Evolutionary conservation across 140 eudicot species (phyloP).

Genomic region (Anethum foeniculum): DNA sequence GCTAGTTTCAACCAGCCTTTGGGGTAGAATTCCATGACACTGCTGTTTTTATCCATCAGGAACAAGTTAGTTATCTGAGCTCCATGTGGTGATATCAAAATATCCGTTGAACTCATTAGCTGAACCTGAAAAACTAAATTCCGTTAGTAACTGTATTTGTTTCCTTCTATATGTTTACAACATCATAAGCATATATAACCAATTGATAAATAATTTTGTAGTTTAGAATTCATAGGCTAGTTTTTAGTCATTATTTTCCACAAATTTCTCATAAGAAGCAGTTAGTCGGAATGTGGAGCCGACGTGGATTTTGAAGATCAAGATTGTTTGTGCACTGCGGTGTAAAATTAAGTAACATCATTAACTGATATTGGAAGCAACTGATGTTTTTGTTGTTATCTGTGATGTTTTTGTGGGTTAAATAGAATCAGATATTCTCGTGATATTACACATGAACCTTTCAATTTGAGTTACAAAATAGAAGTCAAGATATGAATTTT

Average conservation of each 20-base stretch:
- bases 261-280: background rate
- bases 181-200: background rate
- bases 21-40: conserved; percentile 78
- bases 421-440: too few species aligned
- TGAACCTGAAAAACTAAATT: conserved; percentile 38
- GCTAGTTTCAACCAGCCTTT: conserved; percentile 87
- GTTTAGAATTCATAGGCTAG: background rate
- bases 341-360: background rate
- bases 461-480: too few species aligned
- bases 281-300: too few species aligned
- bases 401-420: too few species aligned
- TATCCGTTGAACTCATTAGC: conserved; percentile 63
- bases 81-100: conserved; percentile 75
- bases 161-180: too few species aligned
- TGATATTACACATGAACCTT: too few species aligned
- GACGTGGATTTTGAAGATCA: background rate
- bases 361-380: background rate
- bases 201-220: too few species aligned
- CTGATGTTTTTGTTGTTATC: too few species aligned
- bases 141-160: background rate
- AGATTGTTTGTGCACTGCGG: background rate
- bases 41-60: conserved; percentile 76
- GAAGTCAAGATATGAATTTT: background rate
- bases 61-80: conserved; percentile 86
- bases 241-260: background rate